phyloP scores from a whole-genome alignment of 2,329 filamentous ascomycete genomes.

The Setomelanomma holmii region DNA sequence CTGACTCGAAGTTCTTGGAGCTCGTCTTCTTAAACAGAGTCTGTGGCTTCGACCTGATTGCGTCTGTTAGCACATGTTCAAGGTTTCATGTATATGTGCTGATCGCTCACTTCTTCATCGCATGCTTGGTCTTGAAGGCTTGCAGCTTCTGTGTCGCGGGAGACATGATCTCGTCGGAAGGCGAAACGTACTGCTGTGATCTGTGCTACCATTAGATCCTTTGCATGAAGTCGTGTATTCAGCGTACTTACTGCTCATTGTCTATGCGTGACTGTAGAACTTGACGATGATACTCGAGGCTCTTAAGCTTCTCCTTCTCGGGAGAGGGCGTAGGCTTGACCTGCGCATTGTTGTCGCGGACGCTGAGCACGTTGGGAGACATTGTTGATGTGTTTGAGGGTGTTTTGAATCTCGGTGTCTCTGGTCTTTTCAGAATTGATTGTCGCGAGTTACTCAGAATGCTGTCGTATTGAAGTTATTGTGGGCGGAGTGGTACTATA shows the following conservation, averaged over 20 bases:
- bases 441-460: background rate
- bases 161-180: constrained; percentile 88
- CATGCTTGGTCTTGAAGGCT: constrained; percentile 80
- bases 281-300: constrained; percentile 78
- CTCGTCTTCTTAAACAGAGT: constrained; percentile 52
- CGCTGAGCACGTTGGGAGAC: constrained; percentile 67
- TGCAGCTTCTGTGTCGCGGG: constrained; percentile 84
- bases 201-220: constrained; percentile 41
- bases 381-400: constrained; percentile 47
- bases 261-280: constrained; percentile 76
- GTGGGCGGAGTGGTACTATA: background rate
- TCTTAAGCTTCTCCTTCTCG: constrained; percentile 48
- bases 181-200: constrained; percentile 73
- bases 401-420: background rate
- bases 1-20: constrained; percentile 48
- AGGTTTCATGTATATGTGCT: background rate
- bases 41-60: constrained; percentile 47
- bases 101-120: constrained; percentile 68
- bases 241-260: constrained; percentile 63
- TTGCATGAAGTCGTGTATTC: background rate
- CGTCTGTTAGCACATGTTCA: constrained; percentile 16
- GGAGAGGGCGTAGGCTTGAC: constrained; percentile 33
- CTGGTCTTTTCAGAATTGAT: background rate
- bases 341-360: constrained; percentile 70
- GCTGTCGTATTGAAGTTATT: background rate